phyloP scores from a whole-genome alignment of 495 filamentous ascomycete genomes.

The Aspergillus affinis region DNA sequence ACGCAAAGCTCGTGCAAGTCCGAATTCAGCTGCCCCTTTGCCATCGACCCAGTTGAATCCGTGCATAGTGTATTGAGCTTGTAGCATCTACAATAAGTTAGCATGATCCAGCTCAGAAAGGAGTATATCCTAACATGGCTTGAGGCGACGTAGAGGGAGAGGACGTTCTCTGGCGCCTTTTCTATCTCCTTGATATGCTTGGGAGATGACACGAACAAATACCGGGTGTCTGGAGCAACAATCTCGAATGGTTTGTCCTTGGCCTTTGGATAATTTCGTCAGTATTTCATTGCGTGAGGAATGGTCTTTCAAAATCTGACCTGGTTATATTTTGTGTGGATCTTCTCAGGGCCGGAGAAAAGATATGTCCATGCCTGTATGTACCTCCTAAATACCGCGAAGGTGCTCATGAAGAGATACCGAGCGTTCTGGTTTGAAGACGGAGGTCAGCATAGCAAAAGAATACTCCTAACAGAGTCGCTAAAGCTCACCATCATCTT shows the following conservation, averaged over 20 bases:
- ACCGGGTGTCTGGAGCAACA: background rate
- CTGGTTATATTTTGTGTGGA: too few species aligned
- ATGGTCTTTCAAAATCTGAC: too few species aligned
- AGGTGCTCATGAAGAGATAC: too few species aligned
- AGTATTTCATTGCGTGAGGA: too few species aligned
- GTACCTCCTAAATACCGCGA: too few species aligned
- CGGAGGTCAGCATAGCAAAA: too few species aligned
- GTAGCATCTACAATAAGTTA: background rate
- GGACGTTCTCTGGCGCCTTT: background rate
- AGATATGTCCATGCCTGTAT: too few species aligned
- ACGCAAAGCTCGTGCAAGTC: background rate
- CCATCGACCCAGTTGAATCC: background rate
- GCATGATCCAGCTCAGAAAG: background rate
- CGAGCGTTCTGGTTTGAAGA: too few species aligned
- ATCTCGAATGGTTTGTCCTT: background rate
- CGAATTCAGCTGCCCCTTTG: background rate
- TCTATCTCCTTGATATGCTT: background rate
- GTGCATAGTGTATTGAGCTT: conserved; percentile 2
- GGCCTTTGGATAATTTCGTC: background rate
- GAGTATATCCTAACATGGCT: background rate
- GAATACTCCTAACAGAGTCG: too few species aligned
- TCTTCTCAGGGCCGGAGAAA: too few species aligned
- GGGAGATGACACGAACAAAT: background rate
- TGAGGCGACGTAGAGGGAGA: background rate
- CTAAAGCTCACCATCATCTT: too few species aligned